Evolutionary conservation across 805 yeast genomes (phyloP), one percentile per base, ranked within the genome.

Genomic region (Pichia nakasei): DNA sequence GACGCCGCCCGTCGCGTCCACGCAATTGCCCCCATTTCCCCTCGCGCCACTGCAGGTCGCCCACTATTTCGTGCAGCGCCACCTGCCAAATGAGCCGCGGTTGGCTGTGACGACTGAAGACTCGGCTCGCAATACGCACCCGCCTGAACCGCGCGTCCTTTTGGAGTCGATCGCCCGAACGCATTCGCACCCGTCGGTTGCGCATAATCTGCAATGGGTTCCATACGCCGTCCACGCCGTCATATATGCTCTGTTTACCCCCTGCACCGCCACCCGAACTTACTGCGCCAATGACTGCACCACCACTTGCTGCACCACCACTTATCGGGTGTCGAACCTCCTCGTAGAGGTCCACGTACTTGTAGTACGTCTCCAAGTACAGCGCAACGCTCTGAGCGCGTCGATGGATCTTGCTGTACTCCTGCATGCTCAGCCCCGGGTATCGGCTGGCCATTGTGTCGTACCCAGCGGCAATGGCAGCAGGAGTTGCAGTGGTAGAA

Each of bases 151-250:
- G 46, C 9, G 38, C 44, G 9, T 39, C n/a, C 4, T 67, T 65
- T 34, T 70, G 67, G 3, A 76, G 71, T 31, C 66, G 64, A 45
- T 74, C 76, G 41, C 69, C 70, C 52, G 73, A 65, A 52, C 72
- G 73, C 45, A 72, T 70, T 42, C 85, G 60, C 4, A 81, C 57
- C 51, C 69, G 69, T 46, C 95, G 69, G 60, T 86, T 82, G 45
- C 96, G 65, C 22, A 87, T 76, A n/a, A 80, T 72, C 60, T 85
- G 95, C 37, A 87, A 64, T 4, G 96, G 96, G 56, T 87, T 87
- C 65, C 80, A 87, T 3, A 75, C 72, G 3, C 82, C 85, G 44
- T 80, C 86, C 3, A 82, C 73, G 2, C 75, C 76, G 2, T 68
- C 71, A 49, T 73, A 71, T 3, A 37, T 42, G 0, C 56, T 55